Percentiles rank a stretch among this genome's conserved stretches.
Conservation (phyloP, 1,139 yeast genomes). For the Candida albicans region DNA sequence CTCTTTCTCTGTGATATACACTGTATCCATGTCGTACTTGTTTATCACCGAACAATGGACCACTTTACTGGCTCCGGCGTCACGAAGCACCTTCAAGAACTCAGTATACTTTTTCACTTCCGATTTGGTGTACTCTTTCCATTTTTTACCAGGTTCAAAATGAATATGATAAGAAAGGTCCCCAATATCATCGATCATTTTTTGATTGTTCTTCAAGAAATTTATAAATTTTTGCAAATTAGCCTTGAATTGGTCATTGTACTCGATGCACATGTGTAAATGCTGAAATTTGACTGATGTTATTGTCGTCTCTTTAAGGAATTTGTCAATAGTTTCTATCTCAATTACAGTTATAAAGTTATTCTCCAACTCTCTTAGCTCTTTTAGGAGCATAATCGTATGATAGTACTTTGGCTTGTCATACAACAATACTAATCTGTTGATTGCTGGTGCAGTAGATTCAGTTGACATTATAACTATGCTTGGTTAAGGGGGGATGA, state of each 20-base stretch:
- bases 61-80: constrained; percentile 30
- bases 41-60: constrained; percentile 41
- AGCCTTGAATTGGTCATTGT: constrained; percentile 29
- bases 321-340: constrained; percentile 16
- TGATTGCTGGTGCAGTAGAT: constrained; percentile 4
- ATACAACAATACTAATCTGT: constrained; percentile 31
- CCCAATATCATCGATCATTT: constrained; percentile 19
- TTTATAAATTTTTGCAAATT: constrained; percentile 23
- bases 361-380: constrained; percentile 21
- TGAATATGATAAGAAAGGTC: constrained; percentile 40
- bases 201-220: constrained; percentile 23
- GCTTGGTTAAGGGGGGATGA: not conserved
- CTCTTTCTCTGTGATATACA: constrained; percentile 35
- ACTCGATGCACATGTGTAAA: constrained; percentile 38
- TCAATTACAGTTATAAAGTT: constrained; percentile 25
- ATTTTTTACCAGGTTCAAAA: constrained; percentile 34
- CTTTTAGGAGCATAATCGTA: constrained; percentile 29
- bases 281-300: constrained; percentile 23
- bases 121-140: constrained; percentile 32
- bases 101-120: constrained; percentile 28
- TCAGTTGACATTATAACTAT: not conserved
- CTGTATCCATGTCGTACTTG: constrained; percentile 39
- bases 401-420: constrained; percentile 34
- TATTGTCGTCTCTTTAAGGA: constrained; percentile 11
- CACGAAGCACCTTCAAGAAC: constrained; percentile 26